A percentile compares a stretch with the other conserved stretches of the same genome.
Conservation (phyloP, 306 rosid species). For the Nissolia schottii region DNA sequence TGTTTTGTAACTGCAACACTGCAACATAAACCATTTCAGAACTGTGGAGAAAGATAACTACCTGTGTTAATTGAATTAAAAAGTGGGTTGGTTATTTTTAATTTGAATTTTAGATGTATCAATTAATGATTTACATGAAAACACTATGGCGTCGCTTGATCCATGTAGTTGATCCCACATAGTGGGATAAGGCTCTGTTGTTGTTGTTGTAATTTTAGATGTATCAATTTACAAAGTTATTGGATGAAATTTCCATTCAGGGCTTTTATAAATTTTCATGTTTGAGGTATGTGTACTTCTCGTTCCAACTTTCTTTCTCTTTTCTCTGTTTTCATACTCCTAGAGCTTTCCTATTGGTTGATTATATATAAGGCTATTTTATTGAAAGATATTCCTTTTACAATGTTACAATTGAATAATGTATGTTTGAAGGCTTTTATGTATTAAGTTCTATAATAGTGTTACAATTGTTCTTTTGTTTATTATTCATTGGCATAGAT, state of each 20-base stretch:
- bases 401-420: not conserved
- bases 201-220: too few relatives aligned
- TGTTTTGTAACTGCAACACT: not conserved
- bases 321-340: not conserved
- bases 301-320: slow-evolving; percentile 16
- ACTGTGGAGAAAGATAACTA: not conserved
- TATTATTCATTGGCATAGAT: not conserved
- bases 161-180: too few relatives aligned
- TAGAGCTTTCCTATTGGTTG: slow-evolving; percentile 34
- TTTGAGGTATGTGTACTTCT: slow-evolving; percentile 15
- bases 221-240: not conserved
- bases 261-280: slow-evolving; percentile 8
- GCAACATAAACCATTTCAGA: not conserved
- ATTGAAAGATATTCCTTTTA: not conserved
- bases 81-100: not conserved
- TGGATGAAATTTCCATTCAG: not conserved
- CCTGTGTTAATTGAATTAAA: not conserved
- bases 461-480: not conserved
- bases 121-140: too few relatives aligned
- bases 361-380: not conserved
- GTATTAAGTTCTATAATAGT: slow-evolving; percentile 4
- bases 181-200: too few relatives aligned
- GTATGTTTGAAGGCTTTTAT: slow-evolving; percentile 1
- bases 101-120: not conserved
- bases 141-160: too few relatives aligned